Percentiles rank a stretch among this genome's conserved stretches.
phyloP scores from a whole-genome alignment of 2,329 filamentous ascomycete genomes.

The Mollisia scopiformis region DNA sequence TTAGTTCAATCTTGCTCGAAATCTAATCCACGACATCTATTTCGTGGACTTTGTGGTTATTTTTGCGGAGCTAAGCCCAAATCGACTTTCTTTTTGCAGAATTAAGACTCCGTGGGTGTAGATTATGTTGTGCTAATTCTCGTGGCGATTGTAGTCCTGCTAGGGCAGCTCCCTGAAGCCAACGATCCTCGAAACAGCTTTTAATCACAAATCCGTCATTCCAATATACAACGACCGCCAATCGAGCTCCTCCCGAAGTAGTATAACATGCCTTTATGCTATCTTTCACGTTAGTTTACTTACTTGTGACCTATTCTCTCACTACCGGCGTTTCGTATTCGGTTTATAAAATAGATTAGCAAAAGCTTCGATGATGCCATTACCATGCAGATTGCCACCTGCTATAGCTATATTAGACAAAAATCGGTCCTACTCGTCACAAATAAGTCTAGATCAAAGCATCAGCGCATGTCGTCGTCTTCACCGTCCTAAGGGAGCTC shows the following conservation, averaged over 20 bases:
- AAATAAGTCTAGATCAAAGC: constrained; percentile 22
- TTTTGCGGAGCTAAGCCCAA: constrained; percentile 21
- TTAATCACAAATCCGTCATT: constrained; percentile 20
- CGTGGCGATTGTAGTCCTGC: constrained; percentile 9
- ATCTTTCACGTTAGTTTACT: constrained; percentile 20
- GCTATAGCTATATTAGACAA: constrained; percentile 16
- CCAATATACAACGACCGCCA: constrained; percentile 19
- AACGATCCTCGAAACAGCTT: constrained; percentile 14
- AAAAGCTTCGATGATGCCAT: constrained; percentile 24
- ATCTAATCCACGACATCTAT: constrained; percentile 21
- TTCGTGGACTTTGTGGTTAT: constrained; percentile 20
- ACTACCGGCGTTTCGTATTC: constrained; percentile 23
- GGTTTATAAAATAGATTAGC: constrained; percentile 13
- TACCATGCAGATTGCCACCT: constrained; percentile 24
- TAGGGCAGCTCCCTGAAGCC: constrained; percentile 10
- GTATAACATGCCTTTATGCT: constrained; percentile 14
- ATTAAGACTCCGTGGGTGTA: constrained; percentile 17
- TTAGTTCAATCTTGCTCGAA: constrained; percentile 26
- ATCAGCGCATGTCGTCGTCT: constrained; percentile 18
- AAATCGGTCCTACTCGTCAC: constrained; percentile 22
- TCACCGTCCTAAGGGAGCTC: constrained; percentile 16
- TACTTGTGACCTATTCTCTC: constrained; percentile 19
- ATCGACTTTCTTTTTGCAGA: constrained; percentile 24
- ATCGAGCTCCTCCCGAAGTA: constrained; percentile 19
- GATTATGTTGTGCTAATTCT: constrained; percentile 19